Evolutionary conservation across 2,329 filamentous ascomycete species (phyloP).

Genomic region (Penicillium sp.): DNA sequence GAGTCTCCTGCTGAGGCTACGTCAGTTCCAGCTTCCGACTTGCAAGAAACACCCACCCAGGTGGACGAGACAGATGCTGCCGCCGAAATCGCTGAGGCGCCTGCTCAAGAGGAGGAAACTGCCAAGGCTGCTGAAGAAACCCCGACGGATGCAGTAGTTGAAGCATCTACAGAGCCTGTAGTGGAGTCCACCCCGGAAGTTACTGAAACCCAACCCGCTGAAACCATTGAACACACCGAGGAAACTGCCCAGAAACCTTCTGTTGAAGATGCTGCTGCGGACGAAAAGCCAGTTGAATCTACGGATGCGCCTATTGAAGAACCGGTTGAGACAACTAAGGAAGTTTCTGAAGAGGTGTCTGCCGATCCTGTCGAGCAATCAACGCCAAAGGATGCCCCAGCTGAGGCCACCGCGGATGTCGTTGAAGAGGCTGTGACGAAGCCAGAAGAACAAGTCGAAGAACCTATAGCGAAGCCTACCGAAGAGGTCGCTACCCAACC

Average conservation of each 20-base stretch:
- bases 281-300: background rate
- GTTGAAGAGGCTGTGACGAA: constrained; percentile 7
- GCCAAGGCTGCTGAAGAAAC: background rate
- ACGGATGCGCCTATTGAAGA: constrained; percentile 4
- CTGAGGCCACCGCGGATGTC: background rate
- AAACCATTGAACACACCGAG: background rate
- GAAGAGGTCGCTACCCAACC: background rate
- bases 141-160: background rate
- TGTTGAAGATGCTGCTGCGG: constrained; percentile 9
- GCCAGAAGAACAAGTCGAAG: background rate
- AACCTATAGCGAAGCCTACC: background rate
- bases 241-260: constrained; percentile 3
- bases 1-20: background rate
- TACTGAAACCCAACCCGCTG: constrained; percentile 1
- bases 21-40: background rate
- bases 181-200: background rate
- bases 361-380: constrained; percentile 10
- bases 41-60: background rate
- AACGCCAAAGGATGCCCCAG: constrained; percentile 10
- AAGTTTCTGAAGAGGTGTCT: background rate
- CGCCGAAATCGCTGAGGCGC: background rate
- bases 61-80: background rate
- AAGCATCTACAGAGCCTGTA: background rate
- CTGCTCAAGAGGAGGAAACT: background rate
- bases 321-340: background rate